phyloP scores from a whole-genome alignment of 106 monocot genomes.

The Dactylorhiza incarnata region DNA sequence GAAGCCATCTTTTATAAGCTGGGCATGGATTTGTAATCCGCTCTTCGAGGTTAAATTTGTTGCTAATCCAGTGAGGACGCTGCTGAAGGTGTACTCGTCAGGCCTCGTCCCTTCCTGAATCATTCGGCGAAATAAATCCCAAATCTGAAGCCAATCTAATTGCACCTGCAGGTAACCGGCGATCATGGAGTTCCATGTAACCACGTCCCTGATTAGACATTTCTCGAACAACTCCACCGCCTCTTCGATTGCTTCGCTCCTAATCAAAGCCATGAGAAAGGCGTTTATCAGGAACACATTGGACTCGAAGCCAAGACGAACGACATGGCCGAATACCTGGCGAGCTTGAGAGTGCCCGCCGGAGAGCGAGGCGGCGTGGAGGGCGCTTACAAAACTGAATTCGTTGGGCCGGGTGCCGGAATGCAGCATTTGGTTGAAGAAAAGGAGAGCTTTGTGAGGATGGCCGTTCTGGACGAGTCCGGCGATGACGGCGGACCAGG shows the following conservation, averaged over 20 bases:
- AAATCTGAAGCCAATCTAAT: slow-evolving; percentile 25
- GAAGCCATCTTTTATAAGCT: slow-evolving; percentile 49
- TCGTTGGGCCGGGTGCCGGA: slow-evolving; percentile 41
- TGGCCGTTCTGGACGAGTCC: slow-evolving; percentile 42
- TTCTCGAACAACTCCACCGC: slow-evolving; percentile 48
- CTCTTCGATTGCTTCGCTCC: slow-evolving; percentile 26
- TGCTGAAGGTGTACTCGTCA: slow-evolving; percentile 72
- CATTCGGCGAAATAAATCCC: slow-evolving; percentile 64
- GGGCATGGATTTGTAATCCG: slow-evolving; percentile 51
- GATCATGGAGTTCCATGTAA: slow-evolving; percentile 84
- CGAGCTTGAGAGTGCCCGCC: slow-evolving; percentile 4
- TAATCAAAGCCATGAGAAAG: slow-evolving; percentile 42
- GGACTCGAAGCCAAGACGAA: slow-evolving; percentile 47
- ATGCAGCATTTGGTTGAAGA: slow-evolving; percentile 37
- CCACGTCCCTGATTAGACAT: slow-evolving; percentile 31
- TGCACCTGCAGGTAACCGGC: slow-evolving; percentile 49
- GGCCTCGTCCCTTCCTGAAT: slow-evolving; percentile 32
- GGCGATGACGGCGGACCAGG: slow-evolving; percentile 54
- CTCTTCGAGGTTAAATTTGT: slow-evolving; percentile 14
- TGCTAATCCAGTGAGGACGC: slow-evolving; percentile 53
- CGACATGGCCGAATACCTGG: slow-evolving; percentile 40
- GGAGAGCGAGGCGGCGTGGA: slow-evolving; percentile 48
- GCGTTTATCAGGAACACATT: slow-evolving; percentile 71
- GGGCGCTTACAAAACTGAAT: slow-evolving; percentile 69
- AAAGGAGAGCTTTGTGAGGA: slow-evolving; percentile 26